Base-by-base conservation (phyloP, 2,329 filamentous ascomycete species). In the Ophiostoma ips region DNA sequence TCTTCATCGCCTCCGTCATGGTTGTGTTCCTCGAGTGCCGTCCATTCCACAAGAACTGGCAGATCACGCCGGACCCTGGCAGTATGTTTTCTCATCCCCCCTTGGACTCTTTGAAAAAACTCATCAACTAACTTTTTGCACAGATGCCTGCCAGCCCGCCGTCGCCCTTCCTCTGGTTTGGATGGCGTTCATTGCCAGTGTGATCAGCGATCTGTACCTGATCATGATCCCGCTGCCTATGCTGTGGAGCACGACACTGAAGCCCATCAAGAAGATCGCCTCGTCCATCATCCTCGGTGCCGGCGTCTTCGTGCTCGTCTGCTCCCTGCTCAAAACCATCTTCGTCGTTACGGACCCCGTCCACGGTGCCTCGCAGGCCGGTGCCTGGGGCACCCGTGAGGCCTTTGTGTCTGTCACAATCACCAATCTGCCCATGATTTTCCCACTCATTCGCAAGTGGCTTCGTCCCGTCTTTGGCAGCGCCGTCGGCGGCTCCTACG, bases 171-270 rank as follows among this genome's bases (percentile, higher is more conserved):
- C 52, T 36, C 44, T 53, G 24, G 52, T 73, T 47, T 72, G 70
- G 58, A 66, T 71, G 11, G 69, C 68, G 3, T 69, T 72, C n/a
- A 61, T 65, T 13, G 61, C 73, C 48, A 76, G 74, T 56, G 64
- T 75, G 10, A 55, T 63, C 10, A 75, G 71, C 18, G 73, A 77
- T 55, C 38, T 75, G 2, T 77, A 76, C 55, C 64, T 77, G n/a
- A 70, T 77, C 55, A 65, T 67, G 15, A 76, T 76, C 47, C 72
- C 72, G 0, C 60, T 72, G 2, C 71, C 72, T 3, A 68, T 75
- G 58, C 61, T 61, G 35, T 64, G 63, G 62, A 55, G 55, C 24
- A 61, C 60, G 11, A 59, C 53, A 12, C 57, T 64, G 19, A 61
- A 57, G 50, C 58, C 61, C 0, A 33, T 59, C 10, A 64, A 65